Conservation (phyloP, 1,284 basidiomycete species). For the Tilletia setariae region DNA sequence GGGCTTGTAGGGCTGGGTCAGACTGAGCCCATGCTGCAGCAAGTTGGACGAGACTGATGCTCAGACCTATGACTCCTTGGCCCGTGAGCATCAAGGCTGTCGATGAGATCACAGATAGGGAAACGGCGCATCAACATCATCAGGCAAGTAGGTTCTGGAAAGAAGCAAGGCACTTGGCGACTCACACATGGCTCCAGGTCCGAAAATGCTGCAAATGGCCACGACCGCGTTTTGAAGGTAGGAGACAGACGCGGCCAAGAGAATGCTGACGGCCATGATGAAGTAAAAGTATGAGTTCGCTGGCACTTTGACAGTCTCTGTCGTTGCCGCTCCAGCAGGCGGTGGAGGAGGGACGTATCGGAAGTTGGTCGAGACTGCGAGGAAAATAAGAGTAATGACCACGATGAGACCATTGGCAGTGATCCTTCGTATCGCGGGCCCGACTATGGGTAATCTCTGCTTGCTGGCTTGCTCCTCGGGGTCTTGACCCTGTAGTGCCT, state of each 20-base stretch:
- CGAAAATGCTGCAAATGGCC: constrained; percentile 41
- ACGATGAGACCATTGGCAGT: constrained; percentile 9
- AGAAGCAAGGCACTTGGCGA: not conserved
- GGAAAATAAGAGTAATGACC: not conserved
- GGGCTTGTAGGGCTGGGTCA: constrained; percentile 1
- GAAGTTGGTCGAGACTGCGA: not conserved
- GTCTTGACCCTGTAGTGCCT: not conserved
- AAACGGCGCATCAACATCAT: not conserved
- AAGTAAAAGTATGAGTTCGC: constrained; percentile 33
- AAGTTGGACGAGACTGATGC: constrained; percentile 40
- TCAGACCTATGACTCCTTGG: constrained; percentile 42
- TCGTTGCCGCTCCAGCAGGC: not conserved
- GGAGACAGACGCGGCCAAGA: constrained; percentile 37
- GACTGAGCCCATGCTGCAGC: constrained; percentile 25
- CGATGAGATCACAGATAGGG: not conserved
- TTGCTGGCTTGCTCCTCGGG: not conserved
- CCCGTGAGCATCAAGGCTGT: constrained; percentile 38
- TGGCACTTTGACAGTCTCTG: not conserved
- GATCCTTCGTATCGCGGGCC: constrained; percentile 12
- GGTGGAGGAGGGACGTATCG: not conserved
- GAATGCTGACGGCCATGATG: constrained; percentile 23
- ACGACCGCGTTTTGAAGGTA: constrained; percentile 49
- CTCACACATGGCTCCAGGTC: constrained; percentile 38
- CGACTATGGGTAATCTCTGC: not conserved
- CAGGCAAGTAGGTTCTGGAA: not conserved